Conservation (phyloP, 805 yeast species). For the Wickerhamomyces bovis region DNA sequence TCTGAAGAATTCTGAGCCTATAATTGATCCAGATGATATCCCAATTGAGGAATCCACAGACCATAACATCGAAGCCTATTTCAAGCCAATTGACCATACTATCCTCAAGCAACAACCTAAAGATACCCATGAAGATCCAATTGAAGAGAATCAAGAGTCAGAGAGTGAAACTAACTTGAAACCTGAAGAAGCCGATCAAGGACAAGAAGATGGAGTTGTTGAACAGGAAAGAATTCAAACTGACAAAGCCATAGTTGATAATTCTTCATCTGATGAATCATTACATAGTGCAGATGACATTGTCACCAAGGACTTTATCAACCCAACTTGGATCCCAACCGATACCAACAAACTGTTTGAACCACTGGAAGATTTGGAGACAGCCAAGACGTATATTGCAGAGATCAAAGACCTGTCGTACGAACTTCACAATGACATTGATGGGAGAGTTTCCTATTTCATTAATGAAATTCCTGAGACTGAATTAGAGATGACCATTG, state of each 20-base stretch:
- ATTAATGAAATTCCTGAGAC: slow-evolving; percentile 64
- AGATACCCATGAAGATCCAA: background rate
- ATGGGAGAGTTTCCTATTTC: slow-evolving; percentile 59
- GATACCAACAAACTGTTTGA: slow-evolving; percentile 24
- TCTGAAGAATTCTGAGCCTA: background rate
- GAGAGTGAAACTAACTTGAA: background rate
- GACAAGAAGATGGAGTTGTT: background rate
- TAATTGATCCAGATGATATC: slow-evolving; percentile 14
- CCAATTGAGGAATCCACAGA: slow-evolving; percentile 27
- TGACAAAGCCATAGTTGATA: background rate
- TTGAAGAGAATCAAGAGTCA: background rate
- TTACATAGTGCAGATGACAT: slow-evolving; percentile 6
- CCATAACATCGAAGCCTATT: slow-evolving; percentile 14
- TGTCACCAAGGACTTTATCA: background rate
- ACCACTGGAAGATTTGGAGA: slow-evolving; percentile 25
- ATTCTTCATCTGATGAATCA: background rate
- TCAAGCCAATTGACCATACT: background rate
- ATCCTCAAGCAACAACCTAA: background rate
- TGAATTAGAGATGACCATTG: slow-evolving; percentile 63
- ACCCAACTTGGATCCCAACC: slow-evolving; percentile 24
- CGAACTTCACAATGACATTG: slow-evolving; percentile 52
- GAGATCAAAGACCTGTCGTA: slow-evolving; percentile 19
- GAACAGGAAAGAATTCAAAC: background rate
- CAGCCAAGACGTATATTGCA: slow-evolving; percentile 23
- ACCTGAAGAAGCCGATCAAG: background rate